Percentiles rank a stretch among this genome's conserved stretches.
phyloP scores from a whole-genome alignment of 2,329 filamentous ascomycete genomes.

The Fusarium zealandicum region DNA sequence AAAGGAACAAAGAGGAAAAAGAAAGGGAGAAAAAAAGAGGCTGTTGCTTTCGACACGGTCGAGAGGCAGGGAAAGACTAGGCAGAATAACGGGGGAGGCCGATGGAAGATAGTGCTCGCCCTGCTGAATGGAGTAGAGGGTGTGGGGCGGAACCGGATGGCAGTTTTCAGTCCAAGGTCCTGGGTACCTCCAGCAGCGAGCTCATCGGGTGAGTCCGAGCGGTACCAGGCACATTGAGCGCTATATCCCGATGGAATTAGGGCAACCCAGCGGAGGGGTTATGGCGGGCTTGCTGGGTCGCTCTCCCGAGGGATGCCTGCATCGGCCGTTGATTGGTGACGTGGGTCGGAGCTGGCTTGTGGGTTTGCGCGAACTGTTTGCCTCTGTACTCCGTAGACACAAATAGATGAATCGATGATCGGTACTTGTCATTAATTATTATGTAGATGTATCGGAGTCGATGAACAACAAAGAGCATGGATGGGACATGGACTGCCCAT shows the following conservation, averaged over 20 bases:
- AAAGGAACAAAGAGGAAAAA: not conserved
- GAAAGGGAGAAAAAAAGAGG: slow-evolving; percentile 4
- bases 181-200: not conserved
- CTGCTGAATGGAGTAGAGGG: slow-evolving; percentile 16
- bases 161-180: slow-evolving; percentile 4
- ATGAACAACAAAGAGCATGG: no score
- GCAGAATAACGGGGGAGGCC: not conserved
- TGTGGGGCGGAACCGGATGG: slow-evolving; percentile 24
- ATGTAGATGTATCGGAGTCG: no score
- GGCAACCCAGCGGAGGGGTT: slow-evolving; percentile 25
- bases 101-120: not conserved
- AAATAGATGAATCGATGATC: not conserved
- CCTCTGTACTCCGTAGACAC: slow-evolving; percentile 1
- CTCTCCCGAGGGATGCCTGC: slow-evolving; percentile 15
- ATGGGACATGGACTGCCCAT: slow-evolving; percentile 11
- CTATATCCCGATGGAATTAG: not conserved
- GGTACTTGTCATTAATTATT: no score
- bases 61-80: slow-evolving; percentile 19
- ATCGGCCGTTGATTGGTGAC: slow-evolving; percentile 22
- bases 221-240: slow-evolving; percentile 11
- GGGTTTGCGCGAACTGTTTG: slow-evolving; percentile 23
- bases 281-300: slow-evolving; percentile 14
- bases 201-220: not conserved
- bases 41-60: not conserved
- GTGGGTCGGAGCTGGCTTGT: slow-evolving; percentile 10